These are phyloP conservation scores for Fusarium pseudoanthophilum DNA, from an alignment of 2,329 filamentous ascomycete species.

Conservation along the genomic window DNA sequence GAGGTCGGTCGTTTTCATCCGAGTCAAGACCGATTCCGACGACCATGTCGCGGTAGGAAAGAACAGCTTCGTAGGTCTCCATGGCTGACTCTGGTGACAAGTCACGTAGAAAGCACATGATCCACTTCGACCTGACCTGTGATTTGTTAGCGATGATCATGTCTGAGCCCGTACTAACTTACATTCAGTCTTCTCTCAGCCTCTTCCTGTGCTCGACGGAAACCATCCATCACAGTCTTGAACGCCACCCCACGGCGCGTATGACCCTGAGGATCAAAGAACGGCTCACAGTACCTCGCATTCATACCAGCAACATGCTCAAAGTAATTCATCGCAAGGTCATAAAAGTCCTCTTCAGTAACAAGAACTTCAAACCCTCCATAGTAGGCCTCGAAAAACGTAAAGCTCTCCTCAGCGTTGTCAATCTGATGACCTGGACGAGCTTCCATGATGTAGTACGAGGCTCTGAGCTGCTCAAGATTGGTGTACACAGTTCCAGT, in stretches of 20 bases:
- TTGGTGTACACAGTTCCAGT: conserved; percentile 11
- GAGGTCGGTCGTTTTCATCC: conserved; percentile 58
- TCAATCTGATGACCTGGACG: conserved; percentile 40
- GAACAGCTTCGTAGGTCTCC: conserved; percentile 60
- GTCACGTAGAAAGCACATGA: conserved; percentile 78
- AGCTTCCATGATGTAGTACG: conserved; percentile 41
- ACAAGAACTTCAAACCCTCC: conserved; percentile 79
- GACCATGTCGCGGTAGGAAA: conserved; percentile 53
- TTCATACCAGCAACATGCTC: conserved; percentile 68
- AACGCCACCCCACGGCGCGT: conserved; percentile 70
- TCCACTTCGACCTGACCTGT: conserved; percentile 61
- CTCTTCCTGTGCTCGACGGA: conserved; percentile 65
- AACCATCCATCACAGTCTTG: conserved; percentile 69
- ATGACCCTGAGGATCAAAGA: conserved; percentile 84
- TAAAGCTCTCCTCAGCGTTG: conserved; percentile 39
- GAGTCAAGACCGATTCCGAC: conserved; percentile 59
- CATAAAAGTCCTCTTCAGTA: conserved; percentile 73
- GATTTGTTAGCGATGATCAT: neutral
- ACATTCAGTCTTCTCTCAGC: conserved; percentile 53
- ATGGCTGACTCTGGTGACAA: conserved; percentile 77
- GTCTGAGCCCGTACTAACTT: accelerated
- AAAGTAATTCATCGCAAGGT: conserved; percentile 78
- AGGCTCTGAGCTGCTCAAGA: conserved; percentile 17
- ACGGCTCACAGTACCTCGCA: conserved; percentile 78
- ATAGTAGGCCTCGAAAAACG: conserved; percentile 78